Conservation (phyloP, 306 rosid species). For the Rubus parviflorus region DNA sequence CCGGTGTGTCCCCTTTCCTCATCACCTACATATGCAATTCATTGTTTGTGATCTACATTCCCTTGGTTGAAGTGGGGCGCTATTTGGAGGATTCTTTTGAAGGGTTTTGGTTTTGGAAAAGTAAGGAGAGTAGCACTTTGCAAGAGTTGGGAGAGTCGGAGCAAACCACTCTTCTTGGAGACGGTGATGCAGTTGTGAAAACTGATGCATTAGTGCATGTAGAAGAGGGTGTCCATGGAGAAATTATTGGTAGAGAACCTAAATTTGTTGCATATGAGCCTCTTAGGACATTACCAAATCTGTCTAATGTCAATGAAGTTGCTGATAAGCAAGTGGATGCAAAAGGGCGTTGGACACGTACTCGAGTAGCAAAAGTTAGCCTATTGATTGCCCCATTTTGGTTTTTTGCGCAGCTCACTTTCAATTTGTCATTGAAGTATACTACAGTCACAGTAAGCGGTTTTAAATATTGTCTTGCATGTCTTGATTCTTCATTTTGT, state of each 20-base stretch:
- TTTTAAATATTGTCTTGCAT: constrained; percentile 4
- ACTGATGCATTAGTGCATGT: constrained; percentile 32
- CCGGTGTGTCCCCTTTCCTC: constrained; percentile 86
- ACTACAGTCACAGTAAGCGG: constrained; percentile 86
- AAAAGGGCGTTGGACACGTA: constrained; percentile 90
- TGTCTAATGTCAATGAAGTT: constrained; percentile 25
- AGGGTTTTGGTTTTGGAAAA: constrained; percentile 58
- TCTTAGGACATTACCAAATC: constrained; percentile 25
- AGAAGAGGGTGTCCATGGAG: constrained; percentile 40
- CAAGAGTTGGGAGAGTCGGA: constrained; percentile 57
- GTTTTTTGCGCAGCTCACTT: constrained; percentile 91
- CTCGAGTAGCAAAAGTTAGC: constrained; percentile 85
- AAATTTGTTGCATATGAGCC: constrained; percentile 5
- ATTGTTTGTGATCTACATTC: constrained; percentile 80
- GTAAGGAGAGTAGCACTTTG: constrained; percentile 28
- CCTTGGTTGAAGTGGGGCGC: constrained; percentile 74
- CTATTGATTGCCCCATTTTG: constrained; percentile 83
- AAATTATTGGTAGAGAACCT: constrained; percentile 18
- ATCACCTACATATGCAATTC: constrained; percentile 94
- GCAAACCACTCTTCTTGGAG: constrained; percentile 61
- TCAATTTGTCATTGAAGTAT: constrained; percentile 87
- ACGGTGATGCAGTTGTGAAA: constrained; percentile 24
- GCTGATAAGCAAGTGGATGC: constrained; percentile 50
- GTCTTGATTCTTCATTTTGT: constrained; percentile 7
- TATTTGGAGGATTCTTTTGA: constrained; percentile 66